These are phyloP conservation scores for Iris macrosiphon DNA, from an alignment of 106 monocot species.

Conservation along the genomic window DNA sequence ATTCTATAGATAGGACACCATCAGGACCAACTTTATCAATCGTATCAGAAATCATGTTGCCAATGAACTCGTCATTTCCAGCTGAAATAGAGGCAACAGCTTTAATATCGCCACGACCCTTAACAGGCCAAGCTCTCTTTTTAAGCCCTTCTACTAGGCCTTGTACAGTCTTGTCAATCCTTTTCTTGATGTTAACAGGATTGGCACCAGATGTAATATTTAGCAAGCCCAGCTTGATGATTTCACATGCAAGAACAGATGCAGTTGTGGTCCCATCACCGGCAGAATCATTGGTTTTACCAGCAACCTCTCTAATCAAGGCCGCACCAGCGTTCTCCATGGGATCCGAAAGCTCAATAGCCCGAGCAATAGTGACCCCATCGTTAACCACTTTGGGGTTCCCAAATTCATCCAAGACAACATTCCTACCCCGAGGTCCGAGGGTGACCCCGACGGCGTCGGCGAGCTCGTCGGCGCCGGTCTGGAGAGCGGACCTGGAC, in stretches of 20 bases:
- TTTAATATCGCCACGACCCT: constrained; percentile 69
- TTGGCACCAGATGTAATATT: constrained; percentile 78
- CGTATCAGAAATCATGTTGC: constrained; percentile 80
- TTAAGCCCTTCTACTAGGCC: constrained; percentile 59
- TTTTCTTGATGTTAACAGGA: constrained; percentile 74
- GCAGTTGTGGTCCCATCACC: constrained; percentile 82
- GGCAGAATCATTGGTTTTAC: constrained; percentile 73
- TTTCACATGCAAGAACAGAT: constrained; percentile 70
- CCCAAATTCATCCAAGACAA: constrained; percentile 89
- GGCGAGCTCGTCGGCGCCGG: constrained; percentile 92
- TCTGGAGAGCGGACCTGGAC: constrained; percentile 67
- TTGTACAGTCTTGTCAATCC: constrained; percentile 66
- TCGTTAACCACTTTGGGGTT: constrained; percentile 86
- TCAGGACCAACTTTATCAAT: constrained; percentile 82
- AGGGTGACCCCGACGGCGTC: constrained; percentile 94
- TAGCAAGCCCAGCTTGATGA: constrained; percentile 62
- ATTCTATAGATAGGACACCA: constrained; percentile 79
- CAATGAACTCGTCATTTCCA: constrained; percentile 72
- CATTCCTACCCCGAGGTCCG: constrained; percentile 96
- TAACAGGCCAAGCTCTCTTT: constrained; percentile 49
- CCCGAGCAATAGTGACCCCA: constrained; percentile 86
- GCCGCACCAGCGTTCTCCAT: constrained; percentile 93
- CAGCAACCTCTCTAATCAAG: constrained; percentile 58
- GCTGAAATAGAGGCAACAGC: constrained; percentile 72
- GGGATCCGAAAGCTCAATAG: constrained; percentile 75